phyloP scores from a whole-genome alignment of 768 basidiomycete genomes.

The Kockovaella imperatae region DNA sequence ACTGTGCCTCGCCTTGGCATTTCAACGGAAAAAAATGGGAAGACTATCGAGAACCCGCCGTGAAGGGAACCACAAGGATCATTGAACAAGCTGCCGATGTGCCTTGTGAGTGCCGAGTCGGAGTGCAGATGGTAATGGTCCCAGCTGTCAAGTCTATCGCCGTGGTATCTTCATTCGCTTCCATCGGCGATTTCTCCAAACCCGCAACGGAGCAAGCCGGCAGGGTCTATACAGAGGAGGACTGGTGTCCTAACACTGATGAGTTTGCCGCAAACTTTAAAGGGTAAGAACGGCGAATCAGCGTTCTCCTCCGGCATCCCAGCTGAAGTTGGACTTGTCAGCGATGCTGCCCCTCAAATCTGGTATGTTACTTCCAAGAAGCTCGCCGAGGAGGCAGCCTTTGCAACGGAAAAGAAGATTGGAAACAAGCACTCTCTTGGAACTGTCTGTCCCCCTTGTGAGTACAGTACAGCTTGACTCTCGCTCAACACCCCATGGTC shows the following conservation, averaged over 20 bases:
- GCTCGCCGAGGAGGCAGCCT: conserved; percentile 26
- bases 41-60: conserved; percentile 24
- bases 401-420: conserved; percentile 10
- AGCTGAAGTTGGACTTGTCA: neutral
- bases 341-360: neutral
- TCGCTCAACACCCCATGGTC: conserved; percentile 5
- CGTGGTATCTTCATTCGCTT: conserved; percentile 20
- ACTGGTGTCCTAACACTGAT: conserved; percentile 29
- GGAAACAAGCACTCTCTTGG: conserved; percentile 16
- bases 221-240: conserved; percentile 30
- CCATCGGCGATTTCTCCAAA: conserved; percentile 16
- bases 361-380: conserved; percentile 39
- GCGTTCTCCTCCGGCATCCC: neutral
- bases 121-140: neutral
- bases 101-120: conserved; percentile 8
- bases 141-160: conserved; percentile 22
- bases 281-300: conserved; percentile 15
- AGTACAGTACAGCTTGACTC: neutral
- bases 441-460: conserved; percentile 25
- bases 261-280: conserved; percentile 17
- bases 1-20: conserved; percentile 29
- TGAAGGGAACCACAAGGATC: conserved; percentile 27
- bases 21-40: conserved; percentile 18
- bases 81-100: conserved; percentile 28
- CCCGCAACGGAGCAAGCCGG: conserved; percentile 14